Evolutionary conservation across 441 rosid genomes (phyloP).

Genomic region (Pelargonium cotyledonis): DNA sequence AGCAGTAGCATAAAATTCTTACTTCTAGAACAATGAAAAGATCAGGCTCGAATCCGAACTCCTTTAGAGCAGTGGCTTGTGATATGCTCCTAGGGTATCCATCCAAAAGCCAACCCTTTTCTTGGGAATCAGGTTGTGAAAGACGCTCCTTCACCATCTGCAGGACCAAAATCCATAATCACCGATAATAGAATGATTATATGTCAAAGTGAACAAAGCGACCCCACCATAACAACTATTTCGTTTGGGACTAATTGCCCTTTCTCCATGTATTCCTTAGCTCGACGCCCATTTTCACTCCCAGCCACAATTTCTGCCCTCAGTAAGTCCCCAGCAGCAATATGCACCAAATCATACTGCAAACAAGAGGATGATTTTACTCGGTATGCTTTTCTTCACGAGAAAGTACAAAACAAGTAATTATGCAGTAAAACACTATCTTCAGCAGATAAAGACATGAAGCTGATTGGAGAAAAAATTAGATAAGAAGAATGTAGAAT

Average conservation of each 20-base stretch:
- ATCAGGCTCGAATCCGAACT: slow-evolving; percentile 65
- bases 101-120: slow-evolving; percentile 94
- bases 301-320: slow-evolving; percentile 74
- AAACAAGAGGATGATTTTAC: slow-evolving; percentile 35
- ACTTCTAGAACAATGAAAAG: slow-evolving; percentile 81
- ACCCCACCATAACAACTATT: slow-evolving; percentile 58
- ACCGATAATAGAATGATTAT: slow-evolving; percentile 13
- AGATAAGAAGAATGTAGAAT: slow-evolving; percentile 14
- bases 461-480: slow-evolving; percentile 2
- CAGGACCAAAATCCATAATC: slow-evolving; percentile 19
- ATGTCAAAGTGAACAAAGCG: slow-evolving; percentile 7
- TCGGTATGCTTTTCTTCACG: slow-evolving; percentile 31
- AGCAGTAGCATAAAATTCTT: slow-evolving; percentile 20
- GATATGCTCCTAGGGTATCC: slow-evolving; percentile 91
- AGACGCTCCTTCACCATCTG: slow-evolving; percentile 89
- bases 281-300: slow-evolving; percentile 72
- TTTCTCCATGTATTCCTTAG: slow-evolving; percentile 81
- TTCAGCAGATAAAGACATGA: slow-evolving; percentile 11
- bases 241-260: slow-evolving; percentile 75
- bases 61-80: slow-evolving; percentile 72
- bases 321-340: slow-evolving; percentile 90
- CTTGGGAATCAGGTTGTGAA: slow-evolving; percentile 57
- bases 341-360: slow-evolving; percentile 88
- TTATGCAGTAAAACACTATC: slow-evolving; percentile 19
- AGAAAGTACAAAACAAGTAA: slow-evolving; percentile 24